phyloP scores from a whole-genome alignment of 1,139 yeast species.

The Geotrichum phurueaensis region DNA sequence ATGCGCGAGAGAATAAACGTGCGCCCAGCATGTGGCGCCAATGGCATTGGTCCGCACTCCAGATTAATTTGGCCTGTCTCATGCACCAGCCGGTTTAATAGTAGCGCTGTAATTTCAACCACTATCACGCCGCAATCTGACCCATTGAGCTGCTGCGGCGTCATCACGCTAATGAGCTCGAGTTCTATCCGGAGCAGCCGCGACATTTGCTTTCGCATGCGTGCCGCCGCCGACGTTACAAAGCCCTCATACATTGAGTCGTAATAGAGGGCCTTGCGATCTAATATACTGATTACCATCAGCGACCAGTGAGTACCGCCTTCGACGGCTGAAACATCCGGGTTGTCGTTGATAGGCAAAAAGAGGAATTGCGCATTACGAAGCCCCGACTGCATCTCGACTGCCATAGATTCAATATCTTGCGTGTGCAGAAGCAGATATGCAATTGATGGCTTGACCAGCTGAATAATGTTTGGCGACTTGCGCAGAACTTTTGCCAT shows the following conservation, averaged over 20 bases:
- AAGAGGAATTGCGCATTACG: constrained; percentile 41
- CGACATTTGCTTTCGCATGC: constrained; percentile 35
- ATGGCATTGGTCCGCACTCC: constrained; percentile 32
- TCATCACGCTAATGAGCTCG: constrained; percentile 33
- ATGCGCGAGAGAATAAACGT: constrained; percentile 40
- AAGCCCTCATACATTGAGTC: constrained; percentile 43
- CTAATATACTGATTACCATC: constrained; percentile 40
- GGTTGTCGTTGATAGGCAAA: constrained; percentile 50
- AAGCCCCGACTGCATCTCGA: constrained; percentile 42
- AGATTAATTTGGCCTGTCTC: constrained; percentile 30
- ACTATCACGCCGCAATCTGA: constrained; percentile 75
- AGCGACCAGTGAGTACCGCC: constrained; percentile 58
- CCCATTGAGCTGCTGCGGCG: constrained; percentile 74
- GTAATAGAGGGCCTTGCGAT: constrained; percentile 39
- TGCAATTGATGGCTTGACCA: constrained; percentile 41
- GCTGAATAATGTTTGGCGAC: constrained; percentile 25
- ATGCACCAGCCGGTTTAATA: constrained; percentile 39
- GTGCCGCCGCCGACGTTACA: constrained; percentile 31
- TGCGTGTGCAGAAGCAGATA: constrained; percentile 34
- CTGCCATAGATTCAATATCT: constrained; percentile 31
- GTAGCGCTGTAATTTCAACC: constrained; percentile 44
- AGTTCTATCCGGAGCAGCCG: constrained; percentile 25
- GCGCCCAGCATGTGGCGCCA: constrained; percentile 43
- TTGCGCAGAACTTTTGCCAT: constrained; percentile 8
- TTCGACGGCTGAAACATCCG: constrained; percentile 41